These are phyloP conservation scores for Trametes cinnabarina DNA, from an alignment of 768 basidiomycete genomes.

Conservation along the genomic window DNA sequence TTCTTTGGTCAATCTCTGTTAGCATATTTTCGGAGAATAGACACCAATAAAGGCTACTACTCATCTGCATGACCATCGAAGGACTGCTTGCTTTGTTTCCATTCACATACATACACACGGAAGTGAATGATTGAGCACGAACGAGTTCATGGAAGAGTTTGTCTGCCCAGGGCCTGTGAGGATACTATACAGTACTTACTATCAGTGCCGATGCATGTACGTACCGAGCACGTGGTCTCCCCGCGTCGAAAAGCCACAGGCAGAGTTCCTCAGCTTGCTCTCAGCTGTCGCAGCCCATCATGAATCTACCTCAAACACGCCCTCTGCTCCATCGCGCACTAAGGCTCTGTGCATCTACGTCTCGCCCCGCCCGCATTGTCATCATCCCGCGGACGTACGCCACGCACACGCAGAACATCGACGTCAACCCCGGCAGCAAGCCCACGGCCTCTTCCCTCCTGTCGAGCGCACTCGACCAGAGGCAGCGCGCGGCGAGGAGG, in stretches of 20 bases:
- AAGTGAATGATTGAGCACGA: too few species aligned
- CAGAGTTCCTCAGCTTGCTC: not conserved
- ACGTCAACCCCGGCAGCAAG: constrained; percentile 6
- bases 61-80: too few species aligned
- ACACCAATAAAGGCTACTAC: too few species aligned
- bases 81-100: too few species aligned
- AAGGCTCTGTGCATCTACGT: not conserved
- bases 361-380: not conserved
- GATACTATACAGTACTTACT: too few species aligned
- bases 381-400: constrained; percentile 37
- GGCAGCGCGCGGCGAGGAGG: constrained; percentile 38
- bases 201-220: too few species aligned
- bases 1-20: too few species aligned
- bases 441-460: constrained; percentile 45
- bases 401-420: constrained; percentile 34
- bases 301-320: constrained; percentile 14
- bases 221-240: constrained; percentile 2
- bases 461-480: constrained; percentile 63
- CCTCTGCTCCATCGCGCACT: constrained; percentile 3
- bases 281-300: not conserved
- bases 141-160: too few species aligned
- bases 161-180: too few species aligned
- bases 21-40: too few species aligned
- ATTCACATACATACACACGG: too few species aligned
- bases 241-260: constrained; percentile 6